Evolutionary conservation across 352 stramenopile species (phyloP).

Genomic region (Globisporangium emineosum): DNA sequence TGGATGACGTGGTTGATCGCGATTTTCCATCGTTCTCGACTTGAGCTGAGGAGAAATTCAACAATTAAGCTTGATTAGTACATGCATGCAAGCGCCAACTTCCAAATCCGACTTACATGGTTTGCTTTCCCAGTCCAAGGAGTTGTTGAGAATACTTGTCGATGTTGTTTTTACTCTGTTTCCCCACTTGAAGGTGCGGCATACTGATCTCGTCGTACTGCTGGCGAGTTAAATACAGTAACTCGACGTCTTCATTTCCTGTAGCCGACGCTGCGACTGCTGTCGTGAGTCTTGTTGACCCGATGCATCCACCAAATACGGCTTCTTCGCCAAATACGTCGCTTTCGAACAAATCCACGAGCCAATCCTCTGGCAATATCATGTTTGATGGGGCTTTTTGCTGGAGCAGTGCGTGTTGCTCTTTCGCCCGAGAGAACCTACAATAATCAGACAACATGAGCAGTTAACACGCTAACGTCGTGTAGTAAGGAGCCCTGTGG

Average conservation of each 20-base stretch:
- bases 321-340: constrained; percentile 49
- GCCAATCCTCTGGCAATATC: constrained; percentile 3
- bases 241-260: constrained; percentile 5
- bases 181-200: constrained; percentile 4
- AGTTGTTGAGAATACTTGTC: constrained; percentile 6
- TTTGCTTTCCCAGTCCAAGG: constrained; percentile 2
- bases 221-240: constrained; percentile 26
- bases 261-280: constrained; percentile 18
- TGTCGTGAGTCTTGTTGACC: constrained; percentile 20
- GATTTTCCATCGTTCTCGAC: constrained; percentile 30
- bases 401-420: background rate
- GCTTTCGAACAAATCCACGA: constrained; percentile 31
- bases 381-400: background rate
- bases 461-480: background rate
- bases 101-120: constrained; percentile 4
- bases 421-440: constrained; percentile 12
- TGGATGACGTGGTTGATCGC: constrained; percentile 37
- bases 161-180: background rate
- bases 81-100: background rate
- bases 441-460: background rate
- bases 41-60: constrained; percentile 5
- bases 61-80: background rate
- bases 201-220: constrained; percentile 11
- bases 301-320: constrained; percentile 17
- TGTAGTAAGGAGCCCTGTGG: background rate